Percentiles rank a stretch among this genome's conserved stretches.
Conservation (phyloP, 768 basidiomycete genomes). For the Pulveroboletus sp. region DNA sequence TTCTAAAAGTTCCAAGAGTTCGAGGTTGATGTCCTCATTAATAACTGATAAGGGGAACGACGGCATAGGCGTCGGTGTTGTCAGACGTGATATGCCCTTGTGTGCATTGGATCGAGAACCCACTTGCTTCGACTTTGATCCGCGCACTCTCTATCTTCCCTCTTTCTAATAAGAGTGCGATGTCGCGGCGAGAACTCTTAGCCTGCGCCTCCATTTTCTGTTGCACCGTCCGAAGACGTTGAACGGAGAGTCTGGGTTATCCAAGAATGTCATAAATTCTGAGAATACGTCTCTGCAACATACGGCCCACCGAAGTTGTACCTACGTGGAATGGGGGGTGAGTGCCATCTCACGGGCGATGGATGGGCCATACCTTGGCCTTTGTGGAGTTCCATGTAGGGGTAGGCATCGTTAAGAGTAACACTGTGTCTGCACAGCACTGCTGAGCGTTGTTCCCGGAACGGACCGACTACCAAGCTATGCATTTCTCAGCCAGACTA, state of each 20-base stretch:
- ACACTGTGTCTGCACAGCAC: slow-evolving; percentile 1
- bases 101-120: slow-evolving; percentile 25
- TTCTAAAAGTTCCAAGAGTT: slow-evolving; percentile 88
- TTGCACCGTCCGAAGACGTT: slow-evolving; percentile 78
- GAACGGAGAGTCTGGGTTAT: slow-evolving; percentile 65
- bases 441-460: background rate
- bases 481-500: background rate
- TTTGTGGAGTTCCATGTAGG: slow-evolving; percentile 56
- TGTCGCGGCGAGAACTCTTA: slow-evolving; percentile 68
- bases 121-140: slow-evolving; percentile 81
- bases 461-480: slow-evolving; percentile 8
- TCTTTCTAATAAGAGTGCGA: slow-evolving; percentile 72
- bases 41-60: slow-evolving; percentile 47
- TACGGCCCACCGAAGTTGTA: slow-evolving; percentile 42
- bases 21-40: slow-evolving; percentile 79
- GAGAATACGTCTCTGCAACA: background rate
- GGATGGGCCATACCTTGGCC: slow-evolving; percentile 42
- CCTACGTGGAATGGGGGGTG: slow-evolving; percentile 26
- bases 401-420: slow-evolving; percentile 23
- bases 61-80: slow-evolving; percentile 14
- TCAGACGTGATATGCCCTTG: slow-evolving; percentile 3
- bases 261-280: slow-evolving; percentile 1
- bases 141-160: slow-evolving; percentile 81
- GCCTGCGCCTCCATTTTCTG: slow-evolving; percentile 91
- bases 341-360: background rate